Base-by-base conservation (phyloP, 208 protist species). In the Trypanosoma cruzi region DNA sequence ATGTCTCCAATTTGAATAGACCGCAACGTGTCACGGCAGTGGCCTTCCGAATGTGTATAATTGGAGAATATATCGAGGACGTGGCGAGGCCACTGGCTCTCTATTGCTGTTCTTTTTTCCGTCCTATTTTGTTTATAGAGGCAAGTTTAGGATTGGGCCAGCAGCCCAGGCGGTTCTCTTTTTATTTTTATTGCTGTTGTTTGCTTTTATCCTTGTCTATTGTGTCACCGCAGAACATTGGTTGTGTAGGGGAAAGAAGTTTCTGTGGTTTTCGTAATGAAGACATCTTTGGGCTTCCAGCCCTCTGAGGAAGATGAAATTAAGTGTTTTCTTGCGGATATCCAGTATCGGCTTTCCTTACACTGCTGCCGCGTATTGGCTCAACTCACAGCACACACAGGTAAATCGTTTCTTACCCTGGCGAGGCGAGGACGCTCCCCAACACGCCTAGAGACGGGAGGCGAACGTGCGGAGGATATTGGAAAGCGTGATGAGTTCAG, bases 301-400 rank as follows among this genome's bases (percentile, higher is more conserved):
- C 6, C 18, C 8, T 16, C 8, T 14, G 31, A 56, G n/a, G 36
- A 69, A 42, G 62, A 57, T 22, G 4, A 34, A 6, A 36, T 29
- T 29, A 54, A 14, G n/a, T 57, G 34, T 22, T 81, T 81, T 52
- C 75, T 89, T 57, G 80, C 80, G 0, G 24, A 81, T 24, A 63
- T 60, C 7, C 69, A 89, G 58, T 54, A 68, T 22, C 48, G 71
- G 52, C 65, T 89, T 44, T 18, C 69, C 50, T 60, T 77, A 14
- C 42, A 68, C 26, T 77, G 57, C 53, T 86, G 84, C 42, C 71
- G 58, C 22, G 40, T 63, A 16, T 67, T 86, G 36, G 67, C 84
- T 13, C 55, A 49, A n/a, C 26, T 80, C 20, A 74, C 79, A 4
- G 52, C 70, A 4, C n/a, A 42, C 18, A 68, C 71, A 10, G 44